Percentiles rank a stretch among this genome's conserved stretches.
Evolutionary conservation across 495 filamentous ascomycete species (phyloP).

Genomic region (Podospora bellae-mahoneyi): DNA sequence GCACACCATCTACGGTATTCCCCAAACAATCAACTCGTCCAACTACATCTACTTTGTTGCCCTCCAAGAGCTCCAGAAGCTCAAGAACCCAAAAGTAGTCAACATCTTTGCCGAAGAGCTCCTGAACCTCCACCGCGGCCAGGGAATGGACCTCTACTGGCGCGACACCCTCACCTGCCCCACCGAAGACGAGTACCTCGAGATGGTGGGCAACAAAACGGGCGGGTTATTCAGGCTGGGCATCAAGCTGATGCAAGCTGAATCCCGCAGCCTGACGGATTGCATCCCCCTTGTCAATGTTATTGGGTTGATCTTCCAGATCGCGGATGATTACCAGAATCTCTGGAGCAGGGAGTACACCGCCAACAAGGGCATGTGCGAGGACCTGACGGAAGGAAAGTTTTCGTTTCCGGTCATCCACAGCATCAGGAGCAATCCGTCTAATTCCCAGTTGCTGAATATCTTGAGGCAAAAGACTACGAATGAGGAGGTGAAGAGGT

Average conservation of each 20-base stretch:
- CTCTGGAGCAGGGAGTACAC: constrained; percentile 70
- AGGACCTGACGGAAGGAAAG: constrained; percentile 97
- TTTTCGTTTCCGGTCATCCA: constrained; percentile 98
- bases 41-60: constrained; percentile 97
- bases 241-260: constrained; percentile 94
- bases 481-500: constrained; percentile 84
- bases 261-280: constrained; percentile 62
- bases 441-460: constrained; percentile 79
- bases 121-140: constrained; percentile 88
- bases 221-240: constrained; percentile 92
- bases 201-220: constrained; percentile 99
- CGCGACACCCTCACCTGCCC: constrained; percentile 90
- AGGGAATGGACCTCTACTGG: constrained; percentile 98
- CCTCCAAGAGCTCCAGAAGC: constrained; percentile 72
- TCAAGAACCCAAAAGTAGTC: constrained; percentile 67
- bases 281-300: constrained; percentile 85
- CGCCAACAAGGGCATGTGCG: constrained; percentile 88
- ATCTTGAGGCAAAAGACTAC: constrained; percentile 86
- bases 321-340: constrained; percentile 95
- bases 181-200: constrained; percentile 92
- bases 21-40: constrained; percentile 94
- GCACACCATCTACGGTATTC: constrained; percentile 89
- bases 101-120: constrained; percentile 85
- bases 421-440: constrained; percentile 76
- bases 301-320: constrained; percentile 91